Conservation (phyloP, 495 filamentous ascomycete species). For the Apiosordaria backusii region DNA sequence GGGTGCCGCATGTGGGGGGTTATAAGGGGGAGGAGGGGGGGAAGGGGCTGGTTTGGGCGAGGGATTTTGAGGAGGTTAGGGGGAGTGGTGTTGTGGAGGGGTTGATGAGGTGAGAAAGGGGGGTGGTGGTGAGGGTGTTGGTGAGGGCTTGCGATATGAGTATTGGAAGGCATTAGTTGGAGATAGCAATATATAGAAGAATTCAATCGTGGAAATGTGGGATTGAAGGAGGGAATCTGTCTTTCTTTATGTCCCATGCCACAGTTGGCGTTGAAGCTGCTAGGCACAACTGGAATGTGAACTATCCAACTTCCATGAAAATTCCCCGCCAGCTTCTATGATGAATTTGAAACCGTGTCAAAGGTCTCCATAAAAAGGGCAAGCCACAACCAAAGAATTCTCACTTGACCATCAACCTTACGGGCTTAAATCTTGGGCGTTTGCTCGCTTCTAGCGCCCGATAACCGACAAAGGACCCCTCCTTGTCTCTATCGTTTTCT, state of each 20-base stretch:
- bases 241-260: background rate
- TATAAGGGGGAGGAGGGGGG: background rate
- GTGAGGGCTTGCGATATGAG: too few relatives aligned
- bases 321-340: background rate
- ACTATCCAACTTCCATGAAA: background rate
- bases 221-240: background rate
- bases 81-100: constrained; percentile 18
- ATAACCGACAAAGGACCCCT: background rate
- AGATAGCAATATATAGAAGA: background rate
- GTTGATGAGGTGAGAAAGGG: constrained; percentile 4
- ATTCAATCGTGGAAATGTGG: background rate
- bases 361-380: background rate
- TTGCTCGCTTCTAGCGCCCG: background rate
- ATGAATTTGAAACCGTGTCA: background rate
- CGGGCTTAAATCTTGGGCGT: background rate
- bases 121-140: background rate
- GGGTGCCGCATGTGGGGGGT: constrained; percentile 33
- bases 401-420: background rate
- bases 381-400: background rate
- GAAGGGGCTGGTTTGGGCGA: constrained; percentile 29
- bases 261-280: background rate
- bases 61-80: constrained; percentile 28
- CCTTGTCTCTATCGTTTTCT: background rate
- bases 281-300: background rate
- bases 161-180: too few relatives aligned